Percentiles rank a stretch among this genome's conserved stretches.
phyloP scores from a whole-genome alignment of 805 yeast species.

The Candida pseudoglaebosa region DNA sequence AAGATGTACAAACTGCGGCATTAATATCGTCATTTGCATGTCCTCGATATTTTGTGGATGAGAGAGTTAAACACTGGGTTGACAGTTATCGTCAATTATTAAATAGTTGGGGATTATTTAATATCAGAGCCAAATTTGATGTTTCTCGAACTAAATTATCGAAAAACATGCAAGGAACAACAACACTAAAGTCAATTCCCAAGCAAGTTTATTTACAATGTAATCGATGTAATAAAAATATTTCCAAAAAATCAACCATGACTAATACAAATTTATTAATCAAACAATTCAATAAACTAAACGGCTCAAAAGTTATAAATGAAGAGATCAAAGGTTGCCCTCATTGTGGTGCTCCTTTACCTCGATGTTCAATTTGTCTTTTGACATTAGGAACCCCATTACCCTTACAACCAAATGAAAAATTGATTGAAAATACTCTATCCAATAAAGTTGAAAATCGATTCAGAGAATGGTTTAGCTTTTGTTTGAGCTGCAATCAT shows the following conservation, averaged over 20 bases:
- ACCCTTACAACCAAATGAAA: conserved; percentile 38
- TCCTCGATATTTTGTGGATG: conserved; percentile 77
- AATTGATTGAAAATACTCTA: conserved; percentile 14
- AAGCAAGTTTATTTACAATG: conserved; percentile 82
- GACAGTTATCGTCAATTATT: conserved; percentile 62
- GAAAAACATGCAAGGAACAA: conserved; percentile 43
- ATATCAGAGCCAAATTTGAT: conserved; percentile 80
- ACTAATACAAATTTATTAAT: conserved; percentile 18
- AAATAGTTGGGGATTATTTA: conserved; percentile 77
- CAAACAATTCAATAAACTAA: conserved; percentile 33
- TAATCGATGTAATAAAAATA: conserved; percentile 72
- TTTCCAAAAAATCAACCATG: conserved; percentile 33
- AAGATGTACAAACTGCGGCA: conserved; percentile 91
- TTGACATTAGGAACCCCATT: conserved; percentile 70
- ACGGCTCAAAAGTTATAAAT: conserved; percentile 13
- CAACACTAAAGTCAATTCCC: conserved; percentile 50
- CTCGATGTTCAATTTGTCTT: conserved; percentile 87
- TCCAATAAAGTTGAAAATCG: conserved; percentile 31
- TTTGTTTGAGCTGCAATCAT: conserved; percentile 87
- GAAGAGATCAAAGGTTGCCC: conserved; percentile 52
- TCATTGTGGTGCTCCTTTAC: conserved; percentile 82
- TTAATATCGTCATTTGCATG: conserved; percentile 74
- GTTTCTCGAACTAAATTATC: conserved; percentile 69
- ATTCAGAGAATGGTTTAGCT: conserved; percentile 83
- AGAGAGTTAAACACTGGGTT: conserved; percentile 75